Conservation (phyloP, 208 protist species). For the Crithidia fasciculata region DNA sequence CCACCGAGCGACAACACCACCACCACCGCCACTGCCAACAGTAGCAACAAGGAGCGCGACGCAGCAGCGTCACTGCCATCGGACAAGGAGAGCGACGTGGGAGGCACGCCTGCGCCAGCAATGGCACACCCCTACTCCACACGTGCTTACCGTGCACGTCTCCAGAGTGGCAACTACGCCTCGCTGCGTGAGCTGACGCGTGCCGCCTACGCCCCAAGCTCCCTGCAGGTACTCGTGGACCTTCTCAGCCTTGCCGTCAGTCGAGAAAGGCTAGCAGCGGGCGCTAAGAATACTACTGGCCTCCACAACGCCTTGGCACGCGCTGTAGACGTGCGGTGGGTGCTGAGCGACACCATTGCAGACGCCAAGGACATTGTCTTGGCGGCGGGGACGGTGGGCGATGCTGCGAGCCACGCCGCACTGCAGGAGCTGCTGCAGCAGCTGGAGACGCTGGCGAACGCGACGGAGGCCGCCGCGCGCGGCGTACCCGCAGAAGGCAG, state of each 20-base stretch:
- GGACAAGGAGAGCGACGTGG: neutral
- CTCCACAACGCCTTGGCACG: conserved; percentile 25
- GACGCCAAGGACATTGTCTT: conserved; percentile 30
- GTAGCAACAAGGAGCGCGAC: neutral
- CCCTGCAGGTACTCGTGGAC: conserved; percentile 66
- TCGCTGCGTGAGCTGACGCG: conserved; percentile 53
- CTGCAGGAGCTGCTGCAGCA: conserved; percentile 25
- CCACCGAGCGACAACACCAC: neutral
- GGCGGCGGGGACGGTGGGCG: conserved; percentile 36
- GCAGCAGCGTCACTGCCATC: no score
- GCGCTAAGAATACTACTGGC: neutral
- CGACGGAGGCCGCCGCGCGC: conserved; percentile 11
- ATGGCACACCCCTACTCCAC: conserved; percentile 38
- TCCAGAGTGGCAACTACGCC: conserved; percentile 53
- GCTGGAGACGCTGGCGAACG: conserved; percentile 14
- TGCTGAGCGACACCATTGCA: conserved; percentile 27
- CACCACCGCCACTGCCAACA: neutral
- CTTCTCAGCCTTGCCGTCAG: conserved; percentile 34
- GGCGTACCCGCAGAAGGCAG: neutral
- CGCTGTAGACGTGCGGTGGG: conserved; percentile 27
- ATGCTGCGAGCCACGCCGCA: conserved; percentile 28
- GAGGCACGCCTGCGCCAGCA: neutral
- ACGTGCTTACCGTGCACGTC: conserved; percentile 61
- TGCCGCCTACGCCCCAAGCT: conserved; percentile 63
- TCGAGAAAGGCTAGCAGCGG: neutral